Conservation (phyloP, 441 rosid genomes). For the Jatropha podagrica region DNA sequence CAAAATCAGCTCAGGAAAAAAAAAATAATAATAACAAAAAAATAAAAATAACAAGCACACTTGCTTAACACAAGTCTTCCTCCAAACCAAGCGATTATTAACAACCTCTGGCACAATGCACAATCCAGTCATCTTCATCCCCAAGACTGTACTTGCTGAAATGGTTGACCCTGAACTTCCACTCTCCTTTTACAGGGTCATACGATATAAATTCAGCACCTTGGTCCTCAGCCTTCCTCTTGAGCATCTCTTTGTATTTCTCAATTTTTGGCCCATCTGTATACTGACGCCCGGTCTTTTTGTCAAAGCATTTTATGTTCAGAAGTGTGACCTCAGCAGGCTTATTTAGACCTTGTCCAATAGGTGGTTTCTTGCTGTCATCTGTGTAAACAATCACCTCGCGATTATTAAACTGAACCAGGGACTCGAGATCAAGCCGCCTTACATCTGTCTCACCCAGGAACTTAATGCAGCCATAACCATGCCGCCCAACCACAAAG, state of each 20-base stretch:
- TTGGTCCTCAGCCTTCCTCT: slow-evolving; percentile 84
- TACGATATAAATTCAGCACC: slow-evolving; percentile 89
- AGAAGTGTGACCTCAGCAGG: slow-evolving; percentile 91
- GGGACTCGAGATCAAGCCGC: slow-evolving; percentile 69
- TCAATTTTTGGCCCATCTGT: slow-evolving; percentile 70
- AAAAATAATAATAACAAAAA: background rate
- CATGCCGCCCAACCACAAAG: slow-evolving; percentile 85
- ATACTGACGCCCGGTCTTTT: slow-evolving; percentile 63
- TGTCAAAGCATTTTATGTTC: slow-evolving; percentile 88
- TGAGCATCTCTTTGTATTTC: slow-evolving; percentile 80
- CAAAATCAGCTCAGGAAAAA: background rate
- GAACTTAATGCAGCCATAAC: slow-evolving; percentile 84
- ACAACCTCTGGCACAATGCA: background rate
- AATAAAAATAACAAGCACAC: background rate
- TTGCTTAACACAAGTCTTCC: background rate
- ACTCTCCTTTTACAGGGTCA: slow-evolving; percentile 76
- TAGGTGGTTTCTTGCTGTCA: slow-evolving; percentile 82
- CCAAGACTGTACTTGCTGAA: slow-evolving; percentile 72
- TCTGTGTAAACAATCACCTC: slow-evolving; percentile 97
- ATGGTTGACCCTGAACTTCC: slow-evolving; percentile 90
- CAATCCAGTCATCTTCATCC: slow-evolving; percentile 37
- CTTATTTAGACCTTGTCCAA: slow-evolving; percentile 93
- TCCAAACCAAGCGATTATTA: slow-evolving; percentile 10
- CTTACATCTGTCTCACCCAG: slow-evolving; percentile 89
- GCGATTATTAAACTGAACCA: slow-evolving; percentile 79